These are phyloP conservation scores for Paspalum vaginatum DNA, from an alignment of 176 grass and related monocot species.

Conservation along the genomic window DNA sequence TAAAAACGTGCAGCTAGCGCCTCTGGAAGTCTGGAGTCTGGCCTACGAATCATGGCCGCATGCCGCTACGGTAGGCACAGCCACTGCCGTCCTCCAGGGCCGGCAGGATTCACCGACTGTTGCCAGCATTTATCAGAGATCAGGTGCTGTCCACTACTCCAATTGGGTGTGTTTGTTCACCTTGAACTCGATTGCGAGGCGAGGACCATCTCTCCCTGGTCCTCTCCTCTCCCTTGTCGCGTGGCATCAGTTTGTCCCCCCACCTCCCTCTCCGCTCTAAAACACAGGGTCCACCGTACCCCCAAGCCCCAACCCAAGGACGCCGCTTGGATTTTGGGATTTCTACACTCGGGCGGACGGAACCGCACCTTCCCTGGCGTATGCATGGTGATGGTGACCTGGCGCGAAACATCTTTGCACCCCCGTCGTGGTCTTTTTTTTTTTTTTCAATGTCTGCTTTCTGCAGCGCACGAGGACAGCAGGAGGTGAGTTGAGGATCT, in stretches of 20 bases:
- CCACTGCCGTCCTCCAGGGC: too few species aligned
- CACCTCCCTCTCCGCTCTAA: neutral
- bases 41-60: too few species aligned
- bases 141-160: neutral
- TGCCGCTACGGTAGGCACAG: too few species aligned
- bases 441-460: too few species aligned
- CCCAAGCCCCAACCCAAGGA: too few species aligned
- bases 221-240: slow-evolving; percentile 24
- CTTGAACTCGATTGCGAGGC: slow-evolving; percentile 1
- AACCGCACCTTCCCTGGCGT: neutral
- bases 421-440: too few species aligned
- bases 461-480: slow-evolving; percentile 24
- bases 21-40: too few species aligned
- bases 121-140: too few species aligned
- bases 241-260: neutral
- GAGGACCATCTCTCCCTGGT: slow-evolving; percentile 3
- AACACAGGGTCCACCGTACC: neutral
- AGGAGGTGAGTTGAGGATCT: slow-evolving; percentile 2
- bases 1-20: too few species aligned
- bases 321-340: slow-evolving; percentile 16
- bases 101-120: too few species aligned
- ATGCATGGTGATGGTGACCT: slow-evolving; percentile 10
- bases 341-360: neutral
- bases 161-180: neutral
- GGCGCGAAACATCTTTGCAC: neutral